Conservation (phyloP, 305 asterid species). For the Fraxinus sp. region DNA sequence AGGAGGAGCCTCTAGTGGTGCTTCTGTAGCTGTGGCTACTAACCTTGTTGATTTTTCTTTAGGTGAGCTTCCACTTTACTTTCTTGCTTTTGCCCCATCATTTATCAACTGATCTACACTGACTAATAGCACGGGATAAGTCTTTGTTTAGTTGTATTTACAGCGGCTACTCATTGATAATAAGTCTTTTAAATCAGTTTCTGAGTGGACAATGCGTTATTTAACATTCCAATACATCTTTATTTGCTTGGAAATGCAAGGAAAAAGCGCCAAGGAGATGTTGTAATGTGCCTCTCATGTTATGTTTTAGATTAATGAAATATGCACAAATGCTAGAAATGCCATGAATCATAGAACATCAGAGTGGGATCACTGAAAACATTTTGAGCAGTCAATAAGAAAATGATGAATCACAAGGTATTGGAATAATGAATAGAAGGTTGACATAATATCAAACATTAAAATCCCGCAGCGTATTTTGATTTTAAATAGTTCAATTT, state of each 20-base stretch:
- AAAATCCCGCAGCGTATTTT: not conserved
- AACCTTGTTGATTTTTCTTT: slow-evolving; percentile 85
- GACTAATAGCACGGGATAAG: not conserved
- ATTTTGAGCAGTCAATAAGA: not conserved
- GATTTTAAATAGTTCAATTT: not conserved
- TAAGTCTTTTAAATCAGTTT: not conserved
- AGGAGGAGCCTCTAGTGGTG: slow-evolving; percentile 98
- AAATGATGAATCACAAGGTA: not conserved
- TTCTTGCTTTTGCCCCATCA: not conserved
- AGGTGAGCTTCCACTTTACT: slow-evolving; percentile 50
- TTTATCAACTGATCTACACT: not conserved
- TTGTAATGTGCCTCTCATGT: not conserved
- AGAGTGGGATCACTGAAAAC: not conserved
- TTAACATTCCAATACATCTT: not conserved
- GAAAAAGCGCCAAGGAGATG: not conserved
- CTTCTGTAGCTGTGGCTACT: slow-evolving; percentile 95
- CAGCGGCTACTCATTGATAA: not conserved
- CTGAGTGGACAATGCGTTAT: not conserved
- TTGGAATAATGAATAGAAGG: not conserved
- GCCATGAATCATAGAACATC: not conserved
- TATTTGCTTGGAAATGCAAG: not conserved
- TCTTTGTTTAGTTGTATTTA: not conserved
- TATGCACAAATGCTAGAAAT: not conserved
- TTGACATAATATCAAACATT: not conserved
- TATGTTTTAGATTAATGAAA: not conserved